Evolutionary conservation across 148 eudicot genomes (phyloP).

Genomic region (Fagopyrum tataricum): DNA sequence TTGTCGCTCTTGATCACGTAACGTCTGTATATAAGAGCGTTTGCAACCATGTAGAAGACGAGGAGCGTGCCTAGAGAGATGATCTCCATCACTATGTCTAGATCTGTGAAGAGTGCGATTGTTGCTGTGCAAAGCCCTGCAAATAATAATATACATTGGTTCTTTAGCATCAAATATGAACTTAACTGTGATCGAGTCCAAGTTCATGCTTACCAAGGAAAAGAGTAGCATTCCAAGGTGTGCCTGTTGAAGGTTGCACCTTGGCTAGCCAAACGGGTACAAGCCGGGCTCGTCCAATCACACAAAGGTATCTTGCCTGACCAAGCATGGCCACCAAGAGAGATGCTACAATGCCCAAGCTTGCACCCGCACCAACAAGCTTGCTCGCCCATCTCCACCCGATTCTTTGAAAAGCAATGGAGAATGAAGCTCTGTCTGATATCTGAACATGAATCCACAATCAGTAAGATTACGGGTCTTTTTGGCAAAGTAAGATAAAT

Average conservation of each 20-base stretch:
- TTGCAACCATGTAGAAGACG: conserved; percentile 77
- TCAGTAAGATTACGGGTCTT: too few relatives aligned
- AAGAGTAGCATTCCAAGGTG: conserved; percentile 76
- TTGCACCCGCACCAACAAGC: conserved; percentile 75
- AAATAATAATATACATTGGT: too few relatives aligned
- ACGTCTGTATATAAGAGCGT: conserved; percentile 69
- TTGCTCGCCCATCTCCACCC: conserved; percentile 90
- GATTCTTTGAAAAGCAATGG: conserved; percentile 53
- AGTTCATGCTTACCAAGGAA: conserved; percentile 40
- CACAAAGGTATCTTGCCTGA: conserved; percentile 84
- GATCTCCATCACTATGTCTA: conserved; percentile 55
- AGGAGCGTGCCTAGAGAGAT: conserved; percentile 81
- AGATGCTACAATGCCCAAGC: conserved; percentile 79
- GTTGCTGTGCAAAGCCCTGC: conserved; percentile 60
- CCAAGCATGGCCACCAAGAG: conserved; percentile 87
- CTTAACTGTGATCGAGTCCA: not conserved
- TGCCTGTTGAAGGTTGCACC: conserved; percentile 79
- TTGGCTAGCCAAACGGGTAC: conserved; percentile 89
- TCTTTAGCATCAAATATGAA: too few relatives aligned
- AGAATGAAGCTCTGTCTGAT: conserved; percentile 58
- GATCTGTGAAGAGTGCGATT: conserved; percentile 81
- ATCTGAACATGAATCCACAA: conserved; percentile 28
- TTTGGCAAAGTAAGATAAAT: too few relatives aligned
- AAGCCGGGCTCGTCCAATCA: conserved; percentile 69
- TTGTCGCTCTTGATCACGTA: conserved; percentile 36